phyloP scores from a whole-genome alignment of 75 land plant species.

The Cupressus sempervirens region DNA sequence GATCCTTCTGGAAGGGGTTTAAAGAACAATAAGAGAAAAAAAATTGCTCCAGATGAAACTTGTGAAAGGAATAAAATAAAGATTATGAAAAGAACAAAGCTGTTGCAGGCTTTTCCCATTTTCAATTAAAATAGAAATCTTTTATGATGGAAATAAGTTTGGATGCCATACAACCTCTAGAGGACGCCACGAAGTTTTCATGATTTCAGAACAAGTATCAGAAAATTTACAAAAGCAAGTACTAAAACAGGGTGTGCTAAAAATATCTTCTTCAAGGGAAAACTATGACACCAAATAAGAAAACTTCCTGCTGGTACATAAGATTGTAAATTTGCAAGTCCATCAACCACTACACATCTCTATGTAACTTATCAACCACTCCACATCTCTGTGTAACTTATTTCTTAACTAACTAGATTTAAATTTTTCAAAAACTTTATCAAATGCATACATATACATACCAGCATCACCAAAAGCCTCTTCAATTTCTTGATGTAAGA shows the following conservation, averaged over 20 bases:
- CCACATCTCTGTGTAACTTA: not conserved
- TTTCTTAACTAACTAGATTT: not conserved
- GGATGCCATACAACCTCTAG: too few relatives aligned
- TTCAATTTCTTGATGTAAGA: conserved; percentile 69
- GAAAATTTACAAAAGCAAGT: not conserved
- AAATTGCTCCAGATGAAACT: too few relatives aligned
- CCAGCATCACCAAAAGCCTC: conserved; percentile 76
- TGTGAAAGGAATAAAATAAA: too few relatives aligned
- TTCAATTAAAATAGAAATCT: too few relatives aligned
- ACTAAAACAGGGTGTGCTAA: not conserved
- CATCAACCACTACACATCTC: not conserved
- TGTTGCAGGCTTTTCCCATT: too few relatives aligned
- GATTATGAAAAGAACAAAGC: too few relatives aligned
- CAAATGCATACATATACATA: conserved; percentile 15
- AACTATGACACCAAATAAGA: not conserved
- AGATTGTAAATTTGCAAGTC: not conserved
- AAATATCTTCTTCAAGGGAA: not conserved
- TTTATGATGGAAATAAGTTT: too few relatives aligned
- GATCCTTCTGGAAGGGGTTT: too few relatives aligned
- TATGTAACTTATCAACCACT: not conserved
- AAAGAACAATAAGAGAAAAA: too few relatives aligned
- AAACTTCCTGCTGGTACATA: not conserved
- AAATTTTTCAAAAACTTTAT: not conserved
- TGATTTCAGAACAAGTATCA: not conserved
- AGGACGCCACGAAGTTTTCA: too few relatives aligned